Evolutionary conservation across 1,284 basidiomycete species (phyloP), one percentile per base, ranked within the genome.

Genomic region (Sanguinoderma infundibulare): DNA sequence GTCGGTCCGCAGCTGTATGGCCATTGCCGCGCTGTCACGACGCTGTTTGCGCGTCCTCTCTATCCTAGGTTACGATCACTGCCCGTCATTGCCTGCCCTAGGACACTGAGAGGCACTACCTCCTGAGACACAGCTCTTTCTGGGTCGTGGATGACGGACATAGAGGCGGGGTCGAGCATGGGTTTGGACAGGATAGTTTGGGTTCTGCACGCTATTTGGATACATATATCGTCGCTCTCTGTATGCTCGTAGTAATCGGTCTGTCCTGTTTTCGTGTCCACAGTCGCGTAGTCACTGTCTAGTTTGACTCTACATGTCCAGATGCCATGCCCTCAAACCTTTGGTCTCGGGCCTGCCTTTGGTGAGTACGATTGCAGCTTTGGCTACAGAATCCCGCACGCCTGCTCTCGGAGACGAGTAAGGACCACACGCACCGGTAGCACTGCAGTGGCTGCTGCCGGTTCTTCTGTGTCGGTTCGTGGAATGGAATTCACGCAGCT

Each of bases 241-340:
- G 10, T 60, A 61, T 57, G 56, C 26, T 58, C 56, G 28, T 38
- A 53, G 42, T 64, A 61, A 59, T 59, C 34, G n/a, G 35, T 59
- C 34, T 15, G 35, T 40, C n/a, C 28, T 50, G 47, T 49, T 32
- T 51, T 58, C 36, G 34, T 38, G 30, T 40, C 51, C 46, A 28
- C 36, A 39, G 22, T 46, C 44, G 28, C 47, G 26, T 51, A 35
- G 26, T n/a, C n/a, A n/a, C n/a, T n/a, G 44, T 47, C 26, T 17
- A 28, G 46, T 49, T 17, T n/a, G 32, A 26, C n/a, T 28, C 5
- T 26, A 15, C 42, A 49, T 22, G 14, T 24, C 26, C 24, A 8
- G 28, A 32, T 49, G 5, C 1, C 28, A 49, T 49, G 32, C 46
- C 28, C 46, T 32, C 46, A 32, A 28, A 12, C 17, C 15, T 30